phyloP scores from a whole-genome alignment of 306 rosid genomes.

The Fragaria iinumae region DNA sequence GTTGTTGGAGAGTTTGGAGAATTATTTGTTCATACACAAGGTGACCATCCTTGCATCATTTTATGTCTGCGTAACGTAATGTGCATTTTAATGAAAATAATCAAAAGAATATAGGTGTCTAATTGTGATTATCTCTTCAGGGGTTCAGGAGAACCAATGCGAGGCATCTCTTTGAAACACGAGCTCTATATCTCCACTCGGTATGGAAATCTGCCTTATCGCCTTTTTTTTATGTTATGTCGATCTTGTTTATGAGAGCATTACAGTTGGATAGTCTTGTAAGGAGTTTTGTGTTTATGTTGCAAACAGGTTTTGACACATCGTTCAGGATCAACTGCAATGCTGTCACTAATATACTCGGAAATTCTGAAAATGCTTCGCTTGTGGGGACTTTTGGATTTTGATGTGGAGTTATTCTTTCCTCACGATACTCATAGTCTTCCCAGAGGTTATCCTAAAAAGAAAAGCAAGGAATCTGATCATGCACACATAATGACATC shows the following conservation, averaged over 20 bases:
- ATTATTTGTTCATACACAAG: slow-evolving; percentile 63
- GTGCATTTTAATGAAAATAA: no score
- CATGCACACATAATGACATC: slow-evolving; percentile 80
- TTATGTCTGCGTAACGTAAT: no score
- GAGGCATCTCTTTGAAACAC: slow-evolving; percentile 50
- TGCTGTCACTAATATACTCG: slow-evolving; percentile 76
- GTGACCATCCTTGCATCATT: slow-evolving; percentile 25
- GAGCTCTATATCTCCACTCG: slow-evolving; percentile 75
- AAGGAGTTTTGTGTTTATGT: slow-evolving; percentile 26
- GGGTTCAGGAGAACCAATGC: slow-evolving; percentile 62
- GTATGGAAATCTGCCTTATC: slow-evolving; percentile 38
- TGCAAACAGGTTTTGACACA: slow-evolving; percentile 83
- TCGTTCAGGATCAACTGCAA: slow-evolving; percentile 74
- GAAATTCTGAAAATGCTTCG: slow-evolving; percentile 93
- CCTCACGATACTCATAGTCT: slow-evolving; percentile 66
- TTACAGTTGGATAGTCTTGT: slow-evolving; percentile 7
- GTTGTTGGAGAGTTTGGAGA: slow-evolving; percentile 71
- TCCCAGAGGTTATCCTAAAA: slow-evolving; percentile 82
- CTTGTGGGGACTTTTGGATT: slow-evolving; percentile 84
- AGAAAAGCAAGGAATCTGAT: slow-evolving; percentile 87
- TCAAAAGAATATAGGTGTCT: no score
- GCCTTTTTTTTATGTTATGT: slow-evolving; percentile 8
- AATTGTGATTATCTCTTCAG: slow-evolving; percentile 33
- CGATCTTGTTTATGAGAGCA: slow-evolving; percentile 18
- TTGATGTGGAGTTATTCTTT: slow-evolving; percentile 84